Evolutionary conservation across 805 yeast species (phyloP).

Genomic region (Kuraishia floccosa): DNA sequence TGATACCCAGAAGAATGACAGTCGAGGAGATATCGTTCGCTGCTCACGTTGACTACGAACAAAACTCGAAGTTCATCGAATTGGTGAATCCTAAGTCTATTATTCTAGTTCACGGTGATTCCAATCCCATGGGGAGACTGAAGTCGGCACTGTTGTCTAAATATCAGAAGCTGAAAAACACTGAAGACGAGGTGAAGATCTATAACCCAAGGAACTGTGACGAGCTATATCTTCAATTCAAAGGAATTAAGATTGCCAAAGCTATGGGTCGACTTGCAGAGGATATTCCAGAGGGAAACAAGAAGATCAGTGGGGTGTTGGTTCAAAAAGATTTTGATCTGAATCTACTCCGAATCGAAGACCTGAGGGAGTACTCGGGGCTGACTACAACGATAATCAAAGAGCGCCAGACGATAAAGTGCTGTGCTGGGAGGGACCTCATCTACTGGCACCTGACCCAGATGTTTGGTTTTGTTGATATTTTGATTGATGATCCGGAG

Average conservation of each 20-base stretch:
- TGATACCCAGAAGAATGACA: conserved; percentile 76
- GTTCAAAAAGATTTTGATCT: conserved; percentile 88
- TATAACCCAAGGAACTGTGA: conserved; percentile 91
- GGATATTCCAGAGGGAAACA: conserved; percentile 25
- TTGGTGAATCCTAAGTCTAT: conserved; percentile 75
- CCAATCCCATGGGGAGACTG: conserved; percentile 96
- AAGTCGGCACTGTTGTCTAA: conserved; percentile 87
- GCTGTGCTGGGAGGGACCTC: conserved; percentile 72
- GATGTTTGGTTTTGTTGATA: conserved; percentile 83
- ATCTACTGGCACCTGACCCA: conserved; percentile 86
- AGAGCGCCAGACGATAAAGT: conserved; percentile 69
- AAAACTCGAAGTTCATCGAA: conserved; percentile 85
- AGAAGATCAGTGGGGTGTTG: conserved; percentile 64
- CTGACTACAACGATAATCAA: conserved; percentile 75
- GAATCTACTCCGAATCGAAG: conserved; percentile 72
- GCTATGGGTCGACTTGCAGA: conserved; percentile 45
- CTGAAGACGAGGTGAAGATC: conserved; percentile 83
- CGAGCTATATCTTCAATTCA: conserved; percentile 61
- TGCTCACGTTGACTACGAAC: conserved; percentile 97
- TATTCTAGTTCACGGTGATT: conserved; percentile 93
- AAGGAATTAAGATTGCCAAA: conserved; percentile 77
- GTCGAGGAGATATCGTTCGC: conserved; percentile 96
- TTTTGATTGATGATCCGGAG: conserved; percentile 41
- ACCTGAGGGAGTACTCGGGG: conserved; percentile 81
- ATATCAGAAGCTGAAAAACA: conserved; percentile 69